Conservation (phyloP, 2,329 filamentous ascomycete species). For the Aspergillus clavatus region DNA sequence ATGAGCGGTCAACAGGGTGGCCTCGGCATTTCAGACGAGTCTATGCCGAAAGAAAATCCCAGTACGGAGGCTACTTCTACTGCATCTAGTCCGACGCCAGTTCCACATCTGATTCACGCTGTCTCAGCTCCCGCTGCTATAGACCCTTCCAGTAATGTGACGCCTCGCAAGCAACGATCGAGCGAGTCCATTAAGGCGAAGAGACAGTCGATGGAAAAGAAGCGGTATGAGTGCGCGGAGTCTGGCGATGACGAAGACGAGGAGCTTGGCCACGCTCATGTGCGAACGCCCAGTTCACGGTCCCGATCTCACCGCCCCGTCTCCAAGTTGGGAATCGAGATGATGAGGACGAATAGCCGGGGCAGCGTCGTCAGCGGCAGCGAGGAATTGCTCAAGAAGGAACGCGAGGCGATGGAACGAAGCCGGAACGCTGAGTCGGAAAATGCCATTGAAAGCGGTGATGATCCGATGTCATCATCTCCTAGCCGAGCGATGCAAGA, state of each 20-base stretch:
- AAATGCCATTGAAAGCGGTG: constrained; percentile 17
- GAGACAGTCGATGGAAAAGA: constrained; percentile 69
- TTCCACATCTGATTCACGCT: constrained; percentile 55
- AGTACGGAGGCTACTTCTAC: constrained; percentile 17
- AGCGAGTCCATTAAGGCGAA: constrained; percentile 70
- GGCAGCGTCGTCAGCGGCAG: constrained; percentile 63
- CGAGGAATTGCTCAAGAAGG: constrained; percentile 36
- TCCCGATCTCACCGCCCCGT: constrained; percentile 58
- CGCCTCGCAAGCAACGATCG: constrained; percentile 61
- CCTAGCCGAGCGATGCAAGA: constrained; percentile 26
- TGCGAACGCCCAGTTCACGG: constrained; percentile 48
- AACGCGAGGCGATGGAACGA: constrained; percentile 32
- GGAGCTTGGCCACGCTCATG: constrained; percentile 62
- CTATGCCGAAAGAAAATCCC: constrained; percentile 14
- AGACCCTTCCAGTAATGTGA: constrained; percentile 45
- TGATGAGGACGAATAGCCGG: constrained; percentile 95
- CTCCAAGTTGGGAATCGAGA: constrained; percentile 90
- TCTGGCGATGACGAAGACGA: constrained; percentile 95
- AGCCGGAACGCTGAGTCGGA: constrained; percentile 18
- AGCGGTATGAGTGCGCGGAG: constrained; percentile 69
- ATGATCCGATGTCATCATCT: constrained; percentile 21
- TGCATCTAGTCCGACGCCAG: constrained; percentile 30
- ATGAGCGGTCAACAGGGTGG: constrained; percentile 57
- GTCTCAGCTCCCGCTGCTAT: constrained; percentile 62
- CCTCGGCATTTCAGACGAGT: constrained; percentile 68